Conservation (phyloP, 2,329 filamentous ascomycete genomes). For the Coniochaeta sp. region DNA sequence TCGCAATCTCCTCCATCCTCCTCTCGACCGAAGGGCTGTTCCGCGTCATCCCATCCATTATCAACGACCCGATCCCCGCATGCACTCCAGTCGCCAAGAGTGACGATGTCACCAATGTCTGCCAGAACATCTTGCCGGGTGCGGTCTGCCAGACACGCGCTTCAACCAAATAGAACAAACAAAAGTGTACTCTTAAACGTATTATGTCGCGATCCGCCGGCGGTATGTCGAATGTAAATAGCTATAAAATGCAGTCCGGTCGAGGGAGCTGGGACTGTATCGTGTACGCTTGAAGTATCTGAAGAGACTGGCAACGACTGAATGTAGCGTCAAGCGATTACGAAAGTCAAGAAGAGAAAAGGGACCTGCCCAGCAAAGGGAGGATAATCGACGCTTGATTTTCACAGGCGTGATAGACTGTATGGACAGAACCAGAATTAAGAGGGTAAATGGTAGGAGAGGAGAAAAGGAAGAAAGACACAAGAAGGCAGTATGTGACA, state of each 20-base stretch:
- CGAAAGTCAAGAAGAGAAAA: background rate
- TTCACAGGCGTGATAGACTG: background rate
- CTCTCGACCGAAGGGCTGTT: conserved; percentile 16
- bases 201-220: background rate
- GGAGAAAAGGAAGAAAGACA: background rate
- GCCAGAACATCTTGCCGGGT: conserved; percentile 26
- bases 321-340: background rate
- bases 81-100: conserved; percentile 26
- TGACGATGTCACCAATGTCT: conserved; percentile 22
- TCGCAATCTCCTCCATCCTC: conserved; percentile 19
- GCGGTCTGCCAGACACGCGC: background rate
- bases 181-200: background rate
- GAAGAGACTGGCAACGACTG: no score
- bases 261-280: background rate
- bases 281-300: background rate
- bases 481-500: background rate
- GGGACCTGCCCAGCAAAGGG: background rate
- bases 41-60: conserved; percentile 16
- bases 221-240: background rate
- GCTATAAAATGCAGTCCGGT: background rate
- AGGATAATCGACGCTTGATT: background rate
- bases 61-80: conserved; percentile 21
- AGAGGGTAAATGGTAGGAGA: background rate
- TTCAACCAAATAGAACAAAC: background rate
- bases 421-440: background rate